A percentile compares a stretch with the other conserved stretches of the same genome.
Conservation (phyloP, 495 filamentous ascomycete genomes). For the Trichoderma gamsii region DNA sequence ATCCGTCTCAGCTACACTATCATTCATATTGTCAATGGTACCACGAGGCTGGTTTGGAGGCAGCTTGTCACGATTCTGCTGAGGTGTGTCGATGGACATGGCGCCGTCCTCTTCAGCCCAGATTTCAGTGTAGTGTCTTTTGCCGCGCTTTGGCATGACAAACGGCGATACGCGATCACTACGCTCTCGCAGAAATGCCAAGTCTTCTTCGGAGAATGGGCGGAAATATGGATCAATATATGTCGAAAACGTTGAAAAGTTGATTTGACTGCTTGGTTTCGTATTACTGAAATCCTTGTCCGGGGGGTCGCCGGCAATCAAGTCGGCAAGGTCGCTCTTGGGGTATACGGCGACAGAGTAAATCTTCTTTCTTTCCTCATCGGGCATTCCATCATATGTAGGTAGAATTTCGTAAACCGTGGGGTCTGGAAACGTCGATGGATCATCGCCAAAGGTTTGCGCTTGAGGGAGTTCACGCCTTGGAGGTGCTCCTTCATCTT, state of each 20-base stretch:
- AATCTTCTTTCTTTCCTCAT: constrained; percentile 76
- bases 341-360: constrained; percentile 84
- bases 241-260: constrained; percentile 77
- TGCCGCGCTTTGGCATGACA: constrained; percentile 77
- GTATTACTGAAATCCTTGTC: constrained; percentile 93
- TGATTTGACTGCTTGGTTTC: constrained; percentile 90
- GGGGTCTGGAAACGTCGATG: constrained; percentile 84
- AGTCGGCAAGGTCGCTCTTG: constrained; percentile 65
- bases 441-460: constrained; percentile 84
- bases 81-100: constrained; percentile 58
- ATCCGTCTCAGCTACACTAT: constrained; percentile 78
- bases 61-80: constrained; percentile 54
- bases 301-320: constrained; percentile 81
- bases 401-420: constrained; percentile 90
- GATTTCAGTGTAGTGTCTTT: constrained; percentile 75
- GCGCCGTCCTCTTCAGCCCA: constrained; percentile 91
- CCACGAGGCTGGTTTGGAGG: constrained; percentile 78
- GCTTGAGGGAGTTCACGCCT: constrained; percentile 65
- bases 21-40: constrained; percentile 75
- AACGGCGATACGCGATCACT: constrained; percentile 80
- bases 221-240: constrained; percentile 90
- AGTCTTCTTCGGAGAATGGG: constrained; percentile 86
- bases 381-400: constrained; percentile 62
- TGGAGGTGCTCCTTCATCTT: constrained; percentile 70
- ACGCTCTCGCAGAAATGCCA: constrained; percentile 84